Evolutionary conservation across 2,329 filamentous ascomycete species (phyloP), one percentile per base, ranked within the genome.

Genomic region (Chaetomiaceae sp.): DNA sequence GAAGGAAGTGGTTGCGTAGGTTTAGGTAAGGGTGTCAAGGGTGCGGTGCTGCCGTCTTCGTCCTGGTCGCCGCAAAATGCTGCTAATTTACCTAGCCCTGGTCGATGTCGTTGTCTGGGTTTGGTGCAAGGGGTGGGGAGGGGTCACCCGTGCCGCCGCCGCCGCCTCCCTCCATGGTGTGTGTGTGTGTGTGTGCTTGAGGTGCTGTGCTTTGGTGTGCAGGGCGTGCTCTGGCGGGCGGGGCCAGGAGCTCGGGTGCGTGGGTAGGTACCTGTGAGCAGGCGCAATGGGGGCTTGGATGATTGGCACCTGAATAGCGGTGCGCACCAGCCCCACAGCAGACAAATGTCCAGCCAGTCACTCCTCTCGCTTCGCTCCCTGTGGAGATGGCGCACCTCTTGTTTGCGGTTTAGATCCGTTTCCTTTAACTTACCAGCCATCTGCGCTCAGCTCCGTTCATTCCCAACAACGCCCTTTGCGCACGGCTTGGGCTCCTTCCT

Each of bases 31-130:
- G n/a, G n/a, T n/a, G n/a, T n/a, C n/a, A n/a, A 52, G 49, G 52
- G 43, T 52, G 52, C 42, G 52, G 50, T 52, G 52, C 53, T 56
- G 49, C 35, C 51, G 51, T 54, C 50, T 58, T 54, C 54, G 54
- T 54, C 51, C 56, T 49, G 50, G 56, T 58, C 54, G 56, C 54
- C 53, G 54, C 56, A 56, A 30, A 57, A 56, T 57, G 52, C 54
- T 58, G 54, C 54, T 58, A 56, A 58, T 58, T 58, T 58, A 54
- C 56, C 57, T 58, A 56, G 53, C 54, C 56, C 54, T 56, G 53
- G 56, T 57, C 53, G 56, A 54, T 51, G 54, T 58, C 56, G 56
- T 57, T 55, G 56, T 58, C 51, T 56, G 54, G 45, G 56, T 53
- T 47, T 45, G 44, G 52, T 51, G 55, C 55, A 52, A 53, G 55